Evolutionary conservation across 1,139 yeast species (phyloP), one percentile per base, ranked within the genome.

Genomic region (Blastobotrys raffinosifermentans): DNA sequence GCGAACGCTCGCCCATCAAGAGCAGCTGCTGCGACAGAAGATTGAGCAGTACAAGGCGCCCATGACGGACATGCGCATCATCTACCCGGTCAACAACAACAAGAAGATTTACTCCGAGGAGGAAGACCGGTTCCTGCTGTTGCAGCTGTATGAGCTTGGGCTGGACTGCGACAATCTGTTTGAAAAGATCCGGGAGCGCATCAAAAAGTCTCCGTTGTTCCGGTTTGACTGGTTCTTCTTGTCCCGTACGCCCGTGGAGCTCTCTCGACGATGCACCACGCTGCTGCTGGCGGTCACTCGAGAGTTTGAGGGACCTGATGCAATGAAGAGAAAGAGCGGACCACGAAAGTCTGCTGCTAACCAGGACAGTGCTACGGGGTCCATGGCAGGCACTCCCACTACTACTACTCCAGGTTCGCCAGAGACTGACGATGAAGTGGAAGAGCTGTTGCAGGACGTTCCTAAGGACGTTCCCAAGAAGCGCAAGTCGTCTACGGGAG

Each of bases 201-300:
- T 89, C 20, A 63, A 73, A 46, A 67, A 67, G 23, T 80, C 89
- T 40, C 87, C 86, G 35, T 60, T 83, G 38, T 91, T 91, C 66
- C 70, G 75, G 32, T 91, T 87, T 57, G 95, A 91, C 54, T 91
- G 96, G 94, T 91, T 78, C 57, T 75, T 93, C 55, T 69, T 75
- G 44, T 84, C 96, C 1, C 71, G 98, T 51, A 80, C 94, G 0
- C 77, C 95, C 0, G 87, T 80, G 44, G 99, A 91, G 54, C 58
- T 91, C 31, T 79, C 89, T 3, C 73, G 97, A 57, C 72, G 99
- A 50, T 77, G 87, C 30, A 82, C 77, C 41, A 86, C 97, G 0
- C 67, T 91, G 38, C 62, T 91, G 19, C 41, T 55, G 29, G 60
- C 60, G 1, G 50, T 57, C 23, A 55, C 57, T 4, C 40, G 60